A percentile compares a stretch with the other conserved stretches of the same genome.
These are phyloP conservation scores for Solanum phureja DNA, from an alignment of 257 asterid genomes.

Conservation along the genomic window DNA sequence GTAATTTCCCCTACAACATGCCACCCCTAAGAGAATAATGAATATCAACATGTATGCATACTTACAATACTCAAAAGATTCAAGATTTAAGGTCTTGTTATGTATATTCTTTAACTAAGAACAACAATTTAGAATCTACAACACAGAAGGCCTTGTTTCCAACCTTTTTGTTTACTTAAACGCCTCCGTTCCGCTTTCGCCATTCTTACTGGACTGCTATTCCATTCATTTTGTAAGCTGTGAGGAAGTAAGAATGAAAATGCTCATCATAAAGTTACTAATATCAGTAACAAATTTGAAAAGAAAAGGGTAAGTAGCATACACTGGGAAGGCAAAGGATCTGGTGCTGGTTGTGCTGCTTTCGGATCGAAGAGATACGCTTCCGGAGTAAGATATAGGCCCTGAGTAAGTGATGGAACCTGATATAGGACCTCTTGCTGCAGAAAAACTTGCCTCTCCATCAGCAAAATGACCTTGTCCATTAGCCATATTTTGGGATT, in stretches of 20 bases:
- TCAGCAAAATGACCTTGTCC: conserved; percentile 27
- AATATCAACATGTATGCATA: conserved; percentile 35
- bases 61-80: conserved; percentile 16
- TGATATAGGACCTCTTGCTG: conserved; percentile 14
- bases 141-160: conserved; percentile 80
- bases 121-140: conserved; percentile 53
- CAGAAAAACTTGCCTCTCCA: conserved; percentile 79
- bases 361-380: conserved; percentile 77
- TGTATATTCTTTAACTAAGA: conserved; percentile 10
- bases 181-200: conserved; percentile 56
- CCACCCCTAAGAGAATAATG: not conserved
- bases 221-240: conserved; percentile 89
- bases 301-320: not conserved
- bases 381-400: conserved; percentile 58
- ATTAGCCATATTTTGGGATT: not conserved
- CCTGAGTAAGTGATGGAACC: conserved; percentile 55
- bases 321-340: conserved; percentile 95
- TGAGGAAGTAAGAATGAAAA: not conserved
- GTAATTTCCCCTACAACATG: not conserved
- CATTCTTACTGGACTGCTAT: conserved; percentile 95
- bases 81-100: conserved; percentile 3
- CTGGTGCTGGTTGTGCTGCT: conserved; percentile 79
- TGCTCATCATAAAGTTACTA: not conserved
- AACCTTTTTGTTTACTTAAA: conserved; percentile 50
- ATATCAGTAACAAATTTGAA: not conserved